phyloP scores from a whole-genome alignment of 2,329 filamentous ascomycete species.

The Cladosporium cucumerinum region DNA sequence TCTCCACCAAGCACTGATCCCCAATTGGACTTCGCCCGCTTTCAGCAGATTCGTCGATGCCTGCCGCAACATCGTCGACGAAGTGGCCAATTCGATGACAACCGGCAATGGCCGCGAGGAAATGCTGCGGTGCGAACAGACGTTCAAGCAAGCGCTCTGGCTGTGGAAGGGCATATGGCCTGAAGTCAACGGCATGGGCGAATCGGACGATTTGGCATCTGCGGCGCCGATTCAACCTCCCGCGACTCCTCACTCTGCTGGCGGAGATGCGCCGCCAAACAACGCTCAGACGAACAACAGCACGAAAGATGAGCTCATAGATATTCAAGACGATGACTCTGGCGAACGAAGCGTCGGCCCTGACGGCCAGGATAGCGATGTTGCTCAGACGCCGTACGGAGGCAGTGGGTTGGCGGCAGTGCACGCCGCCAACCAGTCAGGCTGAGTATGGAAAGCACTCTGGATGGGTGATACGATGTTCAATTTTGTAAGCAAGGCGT shows the following conservation, averaged over 20 bases:
- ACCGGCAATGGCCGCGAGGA: slow-evolving; percentile 47
- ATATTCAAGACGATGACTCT: slow-evolving; percentile 23
- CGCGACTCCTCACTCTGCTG: neutral
- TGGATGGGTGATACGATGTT: neutral
- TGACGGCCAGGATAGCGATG: slow-evolving; percentile 20
- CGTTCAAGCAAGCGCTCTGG: slow-evolving; percentile 48
- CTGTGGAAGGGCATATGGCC: slow-evolving; percentile 50
- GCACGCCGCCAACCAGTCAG: slow-evolving; percentile 22
- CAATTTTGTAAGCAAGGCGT: neutral
- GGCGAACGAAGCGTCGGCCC: slow-evolving; percentile 2
- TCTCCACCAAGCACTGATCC: slow-evolving; percentile 49
- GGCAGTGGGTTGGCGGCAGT: slow-evolving; percentile 25
- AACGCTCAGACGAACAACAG: slow-evolving; percentile 9
- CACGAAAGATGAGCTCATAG: slow-evolving; percentile 18
- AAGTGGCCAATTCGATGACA: slow-evolving; percentile 48
- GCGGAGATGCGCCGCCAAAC: neutral
- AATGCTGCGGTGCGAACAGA: slow-evolving; percentile 46
- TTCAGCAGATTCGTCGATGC: slow-evolving; percentile 51
- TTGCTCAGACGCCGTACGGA: slow-evolving; percentile 24
- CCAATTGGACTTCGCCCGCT: slow-evolving; percentile 50
- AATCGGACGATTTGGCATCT: slow-evolving; percentile 38
- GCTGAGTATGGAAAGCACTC: neutral
- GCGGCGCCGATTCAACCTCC: neutral
- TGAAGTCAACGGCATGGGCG: slow-evolving; percentile 49
- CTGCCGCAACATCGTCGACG: slow-evolving; percentile 47